Evolutionary conservation across 75 land plant species (phyloP).

Genomic region (Chamaecyparis obtusa): DNA sequence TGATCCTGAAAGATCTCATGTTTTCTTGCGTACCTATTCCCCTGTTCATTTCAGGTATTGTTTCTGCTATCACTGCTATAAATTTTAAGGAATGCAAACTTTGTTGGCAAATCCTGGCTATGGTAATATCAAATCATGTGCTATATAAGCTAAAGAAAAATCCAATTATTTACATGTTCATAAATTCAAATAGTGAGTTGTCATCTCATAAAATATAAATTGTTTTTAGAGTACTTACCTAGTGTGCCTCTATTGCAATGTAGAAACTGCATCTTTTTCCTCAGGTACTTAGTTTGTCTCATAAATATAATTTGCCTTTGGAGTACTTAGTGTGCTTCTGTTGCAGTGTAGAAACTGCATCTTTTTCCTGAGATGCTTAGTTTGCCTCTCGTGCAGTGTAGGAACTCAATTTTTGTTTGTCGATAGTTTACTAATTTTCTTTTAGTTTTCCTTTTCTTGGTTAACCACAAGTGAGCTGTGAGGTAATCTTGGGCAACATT

Average conservation of each 20-base stretch:
- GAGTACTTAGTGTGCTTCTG: not conserved
- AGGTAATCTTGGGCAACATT: not conserved
- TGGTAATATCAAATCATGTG: not conserved
- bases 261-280: not conserved
- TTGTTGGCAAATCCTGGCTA: not conserved
- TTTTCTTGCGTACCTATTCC: conserved; percentile 71
- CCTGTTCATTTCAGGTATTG: conserved; percentile 77
- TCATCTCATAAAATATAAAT: not conserved
- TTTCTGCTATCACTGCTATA: not conserved
- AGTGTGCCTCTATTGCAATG: not conserved
- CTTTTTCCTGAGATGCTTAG: not conserved
- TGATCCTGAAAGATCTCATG: conserved; percentile 31
- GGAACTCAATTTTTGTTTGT: not conserved
- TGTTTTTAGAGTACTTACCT: not conserved
- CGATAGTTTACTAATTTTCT: not conserved
- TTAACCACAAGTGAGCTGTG: not conserved
- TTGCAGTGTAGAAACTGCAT: not conserved
- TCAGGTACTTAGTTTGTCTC: not conserved
- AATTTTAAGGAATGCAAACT: not conserved
- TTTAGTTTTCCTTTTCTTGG: not conserved
- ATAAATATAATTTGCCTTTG: not conserved
- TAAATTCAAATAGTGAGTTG: not conserved
- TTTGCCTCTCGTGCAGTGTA: not conserved
- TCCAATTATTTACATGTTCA: not conserved
- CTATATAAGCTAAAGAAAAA: not conserved